These are phyloP conservation scores for Wallacemonas sp. DNA, from an alignment of 208 protist species.

Conservation along the genomic window DNA sequence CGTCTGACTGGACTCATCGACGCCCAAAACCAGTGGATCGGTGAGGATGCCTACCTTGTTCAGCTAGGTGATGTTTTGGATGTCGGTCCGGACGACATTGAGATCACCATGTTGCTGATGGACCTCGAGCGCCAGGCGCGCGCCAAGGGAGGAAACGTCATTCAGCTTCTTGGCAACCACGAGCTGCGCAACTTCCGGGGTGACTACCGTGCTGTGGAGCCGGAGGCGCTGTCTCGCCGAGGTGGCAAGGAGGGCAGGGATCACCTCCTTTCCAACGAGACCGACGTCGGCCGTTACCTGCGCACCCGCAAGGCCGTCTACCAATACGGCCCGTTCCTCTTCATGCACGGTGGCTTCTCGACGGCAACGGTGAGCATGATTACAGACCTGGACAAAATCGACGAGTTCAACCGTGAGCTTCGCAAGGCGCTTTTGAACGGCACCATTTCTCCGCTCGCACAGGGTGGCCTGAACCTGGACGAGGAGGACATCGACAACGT, in stretches of 20 bases:
- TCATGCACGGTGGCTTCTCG: conserved; percentile 93
- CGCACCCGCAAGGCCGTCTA: conserved; percentile 77
- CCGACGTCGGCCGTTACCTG: conserved; percentile 71
- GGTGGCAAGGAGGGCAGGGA: conserved; percentile 65
- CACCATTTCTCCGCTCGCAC: conserved; percentile 63
- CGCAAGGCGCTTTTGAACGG: conserved; percentile 62
- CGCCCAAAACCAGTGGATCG: conserved; percentile 75
- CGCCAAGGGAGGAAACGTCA: conserved; percentile 71
- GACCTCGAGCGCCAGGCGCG: conserved; percentile 67
- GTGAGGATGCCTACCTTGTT: conserved; percentile 75
- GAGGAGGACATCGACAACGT: conserved; percentile 75
- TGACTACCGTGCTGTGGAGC: conserved; percentile 77
- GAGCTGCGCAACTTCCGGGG: conserved; percentile 90
- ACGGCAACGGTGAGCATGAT: conserved; percentile 69
- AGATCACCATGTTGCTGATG: conserved; percentile 83
- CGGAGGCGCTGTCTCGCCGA: conserved; percentile 40
- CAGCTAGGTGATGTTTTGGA: conserved; percentile 94
- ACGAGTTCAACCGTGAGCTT: conserved; percentile 79
- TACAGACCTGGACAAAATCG: conserved; percentile 67
- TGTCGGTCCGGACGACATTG: conserved; percentile 81
- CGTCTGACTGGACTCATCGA: conserved; percentile 73
- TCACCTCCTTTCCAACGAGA: conserved; percentile 66
- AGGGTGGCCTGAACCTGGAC: conserved; percentile 54
- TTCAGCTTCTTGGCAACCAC: conserved; percentile 91
- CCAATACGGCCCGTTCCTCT: conserved; percentile 83